Evolutionary conservation across 83 land plant species (phyloP), one percentile per base, ranked within the genome.

Genomic region (Diphasiastrum complanatum): DNA sequence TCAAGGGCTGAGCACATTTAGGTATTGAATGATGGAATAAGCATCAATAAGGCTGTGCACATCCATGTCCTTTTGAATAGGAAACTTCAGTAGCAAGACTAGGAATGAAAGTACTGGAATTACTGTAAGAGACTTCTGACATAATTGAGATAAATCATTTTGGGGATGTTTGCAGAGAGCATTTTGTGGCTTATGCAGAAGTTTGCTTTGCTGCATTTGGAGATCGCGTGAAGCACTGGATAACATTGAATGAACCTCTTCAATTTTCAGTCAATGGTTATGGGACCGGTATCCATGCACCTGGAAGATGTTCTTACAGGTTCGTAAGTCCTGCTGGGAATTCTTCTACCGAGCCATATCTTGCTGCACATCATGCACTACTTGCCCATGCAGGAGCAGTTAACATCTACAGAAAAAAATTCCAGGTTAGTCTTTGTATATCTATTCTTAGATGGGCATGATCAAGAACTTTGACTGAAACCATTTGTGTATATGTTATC

Each of bases 201-300:
- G 73, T 65, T 19, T 78, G 78, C 48, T 78, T 78, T 52, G 43
- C 26, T 32, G 57, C 70, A 31, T 78, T 78, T 49, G 78, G 78
- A 25, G 81, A 78, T 33, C 49, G 81, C 25, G 81, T 78, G 36
- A 45, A 64, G 33, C 47, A 78, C 30, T 78, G 81, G 81, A 68
- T 71, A 53, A 78, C 81, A 18, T 53, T 78, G 16, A 68, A 67
- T 26, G 78, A 78, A 40, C 78, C 78, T 14, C 53, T 64, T 34
- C 36, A 60, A 10, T 64, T 73, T 22, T 47, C 36, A 23, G 19
- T 49, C 10, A 47, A 49, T 12, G 63, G 62, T 3, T 74, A 74
- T 61, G 65, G 67, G 37, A 12, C 0, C 18, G 81, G 78, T 2
- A n/a, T n/a, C 8, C 47, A 24, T 27, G 61, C 78, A 25, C 81